Evolutionary conservation across 2,329 filamentous ascomycete genomes (phyloP).

Genomic region (Pseudogymnoascus sp.): DNA sequence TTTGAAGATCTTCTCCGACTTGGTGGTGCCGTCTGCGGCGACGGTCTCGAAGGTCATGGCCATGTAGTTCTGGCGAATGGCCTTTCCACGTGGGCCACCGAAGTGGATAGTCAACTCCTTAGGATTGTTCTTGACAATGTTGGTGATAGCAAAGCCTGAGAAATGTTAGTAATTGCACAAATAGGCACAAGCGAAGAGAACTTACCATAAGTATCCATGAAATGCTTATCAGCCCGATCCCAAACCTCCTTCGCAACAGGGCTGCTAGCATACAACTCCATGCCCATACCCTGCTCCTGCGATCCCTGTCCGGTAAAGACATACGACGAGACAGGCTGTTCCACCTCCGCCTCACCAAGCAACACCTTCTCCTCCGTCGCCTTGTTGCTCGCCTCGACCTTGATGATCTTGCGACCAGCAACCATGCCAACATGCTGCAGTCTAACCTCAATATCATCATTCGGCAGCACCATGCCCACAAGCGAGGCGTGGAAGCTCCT

Average conservation of each 20-base stretch:
- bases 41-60: slow-evolving; percentile 99
- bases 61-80: slow-evolving; percentile 98
- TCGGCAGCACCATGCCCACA: slow-evolving; percentile 97
- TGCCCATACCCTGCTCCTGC: slow-evolving; percentile 99
- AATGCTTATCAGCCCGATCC: slow-evolving; percentile 95
- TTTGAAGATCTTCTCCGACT: slow-evolving; percentile 99
- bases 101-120: slow-evolving; percentile 99
- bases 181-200: too few species aligned
- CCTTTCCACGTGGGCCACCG: slow-evolving; percentile 91
- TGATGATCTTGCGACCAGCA: slow-evolving; percentile 97
- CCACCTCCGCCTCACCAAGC: slow-evolving; percentile 90
- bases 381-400: slow-evolving; percentile 92
- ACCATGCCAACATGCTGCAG: slow-evolving; percentile 98
- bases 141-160: slow-evolving; percentile 85
- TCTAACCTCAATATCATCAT: slow-evolving; percentile 91
- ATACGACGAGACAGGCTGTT: slow-evolving; percentile 93
- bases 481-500: slow-evolving; percentile 94
- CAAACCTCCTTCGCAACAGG: slow-evolving; percentile 93
- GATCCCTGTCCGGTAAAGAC: slow-evolving; percentile 98
- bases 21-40: slow-evolving; percentile 80
- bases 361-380: slow-evolving; percentile 96
- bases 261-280: slow-evolving; percentile 95
- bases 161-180: slow-evolving; percentile 22
- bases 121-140: slow-evolving; percentile 99
- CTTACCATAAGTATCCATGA: slow-evolving; percentile 96